These are phyloP conservation scores for Lodderomyces metapsilosis DNA, from an alignment of 1,139 yeast species.

Conservation along the genomic window DNA sequence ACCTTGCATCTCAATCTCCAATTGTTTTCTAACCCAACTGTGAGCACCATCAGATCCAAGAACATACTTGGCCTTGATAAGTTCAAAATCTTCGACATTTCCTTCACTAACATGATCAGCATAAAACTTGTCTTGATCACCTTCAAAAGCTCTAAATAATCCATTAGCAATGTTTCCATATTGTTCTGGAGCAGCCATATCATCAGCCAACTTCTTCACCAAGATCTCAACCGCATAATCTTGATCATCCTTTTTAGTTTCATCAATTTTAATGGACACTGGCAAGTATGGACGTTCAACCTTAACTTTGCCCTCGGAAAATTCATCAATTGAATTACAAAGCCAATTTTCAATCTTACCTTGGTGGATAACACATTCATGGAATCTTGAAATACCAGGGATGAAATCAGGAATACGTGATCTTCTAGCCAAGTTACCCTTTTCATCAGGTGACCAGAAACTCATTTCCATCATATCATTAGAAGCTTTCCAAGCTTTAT, in stretches of 20 bases:
- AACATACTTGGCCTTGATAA: conserved; percentile 31
- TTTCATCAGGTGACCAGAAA: conserved; percentile 24
- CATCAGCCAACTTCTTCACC: conserved; percentile 13
- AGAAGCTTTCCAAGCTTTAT: conserved; percentile 27
- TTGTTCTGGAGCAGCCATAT: conserved; percentile 21
- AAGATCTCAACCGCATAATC: conserved; percentile 29
- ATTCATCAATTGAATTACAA: conserved; percentile 23
- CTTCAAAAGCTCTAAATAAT: conserved; percentile 29
- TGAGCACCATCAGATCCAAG: conserved; percentile 39
- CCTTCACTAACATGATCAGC: conserved; percentile 4
- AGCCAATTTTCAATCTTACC: conserved; percentile 31
- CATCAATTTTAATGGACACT: conserved; percentile 18
- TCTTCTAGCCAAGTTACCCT: conserved; percentile 19
- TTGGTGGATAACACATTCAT: conserved; percentile 31
- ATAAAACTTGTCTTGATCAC: conserved; percentile 22
- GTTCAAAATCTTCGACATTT: conserved; percentile 11
- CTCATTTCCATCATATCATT: conserved; percentile 26
- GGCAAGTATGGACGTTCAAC: conserved; percentile 30
- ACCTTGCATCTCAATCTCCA: conserved; percentile 26
- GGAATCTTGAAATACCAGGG: conserved; percentile 29
- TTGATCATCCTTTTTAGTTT: conserved; percentile 14
- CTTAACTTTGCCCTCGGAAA: conserved; percentile 19
- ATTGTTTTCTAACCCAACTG: conserved; percentile 31
- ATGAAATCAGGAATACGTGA: conserved; percentile 27
- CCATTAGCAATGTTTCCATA: conserved; percentile 22